These are phyloP conservation scores for Urochloa ruziziensis DNA, from an alignment of 176 grass and related monocot genomes.

Conservation along the genomic window DNA sequence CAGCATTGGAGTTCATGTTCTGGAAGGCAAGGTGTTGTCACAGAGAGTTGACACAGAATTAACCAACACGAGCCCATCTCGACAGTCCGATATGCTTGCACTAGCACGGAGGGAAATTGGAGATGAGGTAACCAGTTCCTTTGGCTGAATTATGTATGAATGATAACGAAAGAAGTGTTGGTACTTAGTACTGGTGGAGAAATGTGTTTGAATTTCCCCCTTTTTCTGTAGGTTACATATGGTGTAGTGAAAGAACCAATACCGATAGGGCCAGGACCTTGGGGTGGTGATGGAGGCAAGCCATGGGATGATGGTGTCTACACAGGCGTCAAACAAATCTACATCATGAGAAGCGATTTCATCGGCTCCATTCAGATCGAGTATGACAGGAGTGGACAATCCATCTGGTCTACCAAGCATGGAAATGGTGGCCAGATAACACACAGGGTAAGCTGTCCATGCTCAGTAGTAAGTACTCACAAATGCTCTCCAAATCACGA, in stretches of 20 bases:
- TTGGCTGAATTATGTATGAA: neutral
- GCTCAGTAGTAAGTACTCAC: neutral
- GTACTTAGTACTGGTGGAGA: neutral
- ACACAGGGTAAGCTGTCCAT: constrained; percentile 53
- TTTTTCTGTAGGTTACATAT: constrained; percentile 44
- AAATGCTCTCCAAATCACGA: neutral
- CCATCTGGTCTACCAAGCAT: constrained; percentile 82
- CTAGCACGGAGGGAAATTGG: constrained; percentile 41
- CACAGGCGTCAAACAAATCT: constrained; percentile 79
- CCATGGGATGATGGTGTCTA: constrained; percentile 90
- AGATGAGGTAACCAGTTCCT: constrained; percentile 51
- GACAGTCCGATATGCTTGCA: constrained; percentile 42
- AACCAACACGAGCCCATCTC: constrained; percentile 13
- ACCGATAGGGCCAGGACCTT: constrained; percentile 73
- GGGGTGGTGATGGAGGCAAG: constrained; percentile 86
- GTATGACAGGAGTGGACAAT: constrained; percentile 85
- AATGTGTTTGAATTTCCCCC: neutral
- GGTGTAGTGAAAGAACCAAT: constrained; percentile 79
- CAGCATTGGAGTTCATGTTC: constrained; percentile 80
- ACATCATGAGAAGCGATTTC: constrained; percentile 59
- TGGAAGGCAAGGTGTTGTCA: constrained; percentile 77
- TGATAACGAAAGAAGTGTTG: neutral
- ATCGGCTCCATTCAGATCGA: constrained; percentile 87
- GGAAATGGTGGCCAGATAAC: constrained; percentile 60
- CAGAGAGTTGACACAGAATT: constrained; percentile 22